Evolutionary conservation across 225 moss, liverwort and hornwort genomes (phyloP), one percentile per base, ranked within the genome.

Genomic region (Pseudisothecium myosuroides): DNA sequence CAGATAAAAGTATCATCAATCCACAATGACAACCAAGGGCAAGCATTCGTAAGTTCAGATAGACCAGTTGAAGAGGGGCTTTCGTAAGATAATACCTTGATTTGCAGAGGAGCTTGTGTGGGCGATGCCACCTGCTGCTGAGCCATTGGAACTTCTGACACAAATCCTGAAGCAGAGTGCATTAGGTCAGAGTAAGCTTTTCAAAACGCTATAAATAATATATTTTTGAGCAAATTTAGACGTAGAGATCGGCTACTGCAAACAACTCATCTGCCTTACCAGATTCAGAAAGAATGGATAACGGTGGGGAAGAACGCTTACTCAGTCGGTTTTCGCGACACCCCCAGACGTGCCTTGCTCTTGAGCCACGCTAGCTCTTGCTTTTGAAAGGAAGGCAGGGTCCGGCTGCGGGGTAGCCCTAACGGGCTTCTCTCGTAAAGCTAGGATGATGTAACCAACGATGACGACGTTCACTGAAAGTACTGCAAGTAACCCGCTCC

Each of bases 401-500:
- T 96, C 97, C 55, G 97, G 97, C 63, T 89, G 93, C 39, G 97
- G 95, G 60, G 90, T 87, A 8, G 85, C 84, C 28, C 86, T 84
- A 62, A 88, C 94, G 31, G 95, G 86, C 68, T 95, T 93, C 88
- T 97, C 97, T 67, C 91, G 92, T 36, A 96, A 87, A 67, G 97
- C 97, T 68, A 97, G 80, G 68, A 91, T 50, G 69, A 97, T 93
- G 89, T 96, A 97, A 26, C 90, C 29, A 28, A 88, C 93, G 77
- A 97, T 97, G 39, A 97, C 95, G 14, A 96, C 61, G 89, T 97
- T 97, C 72, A 97, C 96, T 31, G 94, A 95, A 41, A 97, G 80
- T 5, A 97, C 97, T 19, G 97, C 97, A 32, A 97, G 82, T 23
- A 92, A 91, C 62, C 97, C 97, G 81, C 97, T 96, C 95, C 96